Percentiles rank a stretch among this genome's conserved stretches.
Conservation (phyloP, 1,284 basidiomycete genomes). For the Moniliella sp. region DNA sequence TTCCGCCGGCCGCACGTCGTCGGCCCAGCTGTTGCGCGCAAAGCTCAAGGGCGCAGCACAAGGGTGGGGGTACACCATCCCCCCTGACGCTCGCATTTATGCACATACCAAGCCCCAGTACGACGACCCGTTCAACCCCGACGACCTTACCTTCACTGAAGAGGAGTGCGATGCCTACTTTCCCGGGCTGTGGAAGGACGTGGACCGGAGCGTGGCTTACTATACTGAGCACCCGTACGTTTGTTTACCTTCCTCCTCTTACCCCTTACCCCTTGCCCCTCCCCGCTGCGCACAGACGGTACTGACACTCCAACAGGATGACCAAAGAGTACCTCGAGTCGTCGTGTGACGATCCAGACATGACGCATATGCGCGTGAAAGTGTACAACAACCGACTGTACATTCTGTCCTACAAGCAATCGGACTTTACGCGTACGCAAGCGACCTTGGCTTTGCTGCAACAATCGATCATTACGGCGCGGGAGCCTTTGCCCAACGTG, state of each 20-base stretch:
- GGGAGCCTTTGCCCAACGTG: slow-evolving; percentile 22
- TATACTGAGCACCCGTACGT: slow-evolving; percentile 7
- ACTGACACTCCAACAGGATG: too few species aligned
- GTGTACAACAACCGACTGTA: slow-evolving; percentile 25
- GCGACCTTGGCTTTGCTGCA: slow-evolving; percentile 14
- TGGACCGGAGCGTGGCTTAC: slow-evolving; percentile 14
- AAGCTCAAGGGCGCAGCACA: too few species aligned
- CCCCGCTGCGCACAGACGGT: too few species aligned
- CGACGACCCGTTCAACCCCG: slow-evolving; percentile 20
- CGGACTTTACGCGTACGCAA: slow-evolving; percentile 14
- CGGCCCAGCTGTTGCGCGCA: too few species aligned
- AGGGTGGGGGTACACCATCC: too few species aligned
- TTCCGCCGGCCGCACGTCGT: too few species aligned
- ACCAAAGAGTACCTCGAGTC: slow-evolving; percentile 16
- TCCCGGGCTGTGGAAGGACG: slow-evolving; percentile 20
- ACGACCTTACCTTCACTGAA: slow-evolving; percentile 20
- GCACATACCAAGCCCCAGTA: slow-evolving; percentile 8
- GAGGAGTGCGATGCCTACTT: slow-evolving; percentile 27
- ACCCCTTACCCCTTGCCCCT: too few species aligned
- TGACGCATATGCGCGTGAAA: slow-evolving; percentile 19
- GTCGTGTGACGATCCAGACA: slow-evolving; percentile 19
- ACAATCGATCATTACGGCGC: slow-evolving; percentile 10
- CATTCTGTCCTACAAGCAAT: slow-evolving; percentile 18
- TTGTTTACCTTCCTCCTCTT: too few species aligned
- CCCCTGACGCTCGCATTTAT: too few species aligned